Conservation (phyloP, 768 basidiomycete species). For the Panus rudis region DNA sequence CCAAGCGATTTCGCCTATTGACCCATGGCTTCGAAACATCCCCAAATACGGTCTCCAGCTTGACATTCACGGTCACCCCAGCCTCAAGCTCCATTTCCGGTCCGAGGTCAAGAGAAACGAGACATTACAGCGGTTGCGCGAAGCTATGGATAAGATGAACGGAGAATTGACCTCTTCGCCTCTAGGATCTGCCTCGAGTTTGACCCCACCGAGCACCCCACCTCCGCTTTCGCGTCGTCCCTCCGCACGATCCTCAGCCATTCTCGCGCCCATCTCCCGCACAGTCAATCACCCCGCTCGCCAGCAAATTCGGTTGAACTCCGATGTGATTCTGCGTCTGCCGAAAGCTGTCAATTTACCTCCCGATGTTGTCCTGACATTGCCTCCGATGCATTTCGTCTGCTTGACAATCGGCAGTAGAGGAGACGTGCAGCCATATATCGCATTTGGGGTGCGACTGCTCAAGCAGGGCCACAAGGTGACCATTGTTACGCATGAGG, state of each 20-base stretch:
- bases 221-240: not conserved
- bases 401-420: slow-evolving; percentile 61
- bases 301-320: slow-evolving; percentile 22
- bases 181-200: not conserved
- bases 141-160: slow-evolving; percentile 6
- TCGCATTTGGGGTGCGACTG: slow-evolving; percentile 35
- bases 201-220: not conserved
- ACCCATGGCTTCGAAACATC: slow-evolving; percentile 19
- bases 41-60: slow-evolving; percentile 32
- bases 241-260: slow-evolving; percentile 9
- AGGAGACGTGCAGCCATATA: slow-evolving; percentile 46
- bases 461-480: slow-evolving; percentile 36
- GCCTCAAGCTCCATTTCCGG: slow-evolving; percentile 46
- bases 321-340: slow-evolving; percentile 23
- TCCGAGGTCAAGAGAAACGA: slow-evolving; percentile 35
- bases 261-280: slow-evolving; percentile 41
- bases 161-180: not conserved
- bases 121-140: slow-evolving; percentile 32
- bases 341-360: slow-evolving; percentile 46
- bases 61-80: slow-evolving; percentile 37
- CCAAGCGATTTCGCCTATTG: slow-evolving; percentile 31
- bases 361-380: slow-evolving; percentile 21
- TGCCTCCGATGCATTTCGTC: slow-evolving; percentile 45
- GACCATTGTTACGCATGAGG: slow-evolving; percentile 43
- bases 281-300: slow-evolving; percentile 25